Conservation (phyloP, 1,284 basidiomycete species). For the Wolfiporia cocos region DNA sequence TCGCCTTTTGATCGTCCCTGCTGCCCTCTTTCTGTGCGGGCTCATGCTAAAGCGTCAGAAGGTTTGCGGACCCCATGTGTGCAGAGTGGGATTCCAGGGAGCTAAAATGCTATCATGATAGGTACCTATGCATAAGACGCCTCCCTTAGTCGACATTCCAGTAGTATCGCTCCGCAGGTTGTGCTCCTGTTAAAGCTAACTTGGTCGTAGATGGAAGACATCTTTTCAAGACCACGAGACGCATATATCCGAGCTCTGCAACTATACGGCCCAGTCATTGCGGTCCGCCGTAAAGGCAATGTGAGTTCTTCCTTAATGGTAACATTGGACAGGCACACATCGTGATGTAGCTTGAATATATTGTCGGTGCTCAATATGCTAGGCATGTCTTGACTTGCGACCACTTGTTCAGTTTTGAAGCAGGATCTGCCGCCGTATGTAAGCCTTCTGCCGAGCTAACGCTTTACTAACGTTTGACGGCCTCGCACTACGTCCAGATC, state of each 20-base stretch:
- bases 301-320: constrained; percentile 10
- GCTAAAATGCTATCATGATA: too few relatives aligned
- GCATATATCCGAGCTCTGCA: constrained; percentile 27
- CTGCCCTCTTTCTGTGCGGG: not conserved
- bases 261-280: constrained; percentile 25
- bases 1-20: not conserved
- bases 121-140: constrained; percentile 14
- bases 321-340: not conserved
- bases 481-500: constrained; percentile 16
- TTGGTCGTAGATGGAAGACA: constrained; percentile 19
- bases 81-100: too few relatives aligned
- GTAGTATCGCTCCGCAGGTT: constrained; percentile 1
- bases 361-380: constrained; percentile 24
- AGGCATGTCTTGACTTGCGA: constrained; percentile 25
- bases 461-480: too few relatives aligned
- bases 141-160: constrained; percentile 16
- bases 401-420: constrained; percentile 28
- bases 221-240: constrained; percentile 25
- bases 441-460: not conserved
- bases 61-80: not conserved
- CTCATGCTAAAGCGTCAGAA: not conserved
- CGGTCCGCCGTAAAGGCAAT: constrained; percentile 28
- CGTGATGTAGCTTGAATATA: constrained; percentile 20
- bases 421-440: constrained; percentile 26
- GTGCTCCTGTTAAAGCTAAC: not conserved